Evolutionary conservation across 2,329 filamentous ascomycete species (phyloP), one percentile per base, ranked within the genome.

Genomic region (Spiromastix sp.): DNA sequence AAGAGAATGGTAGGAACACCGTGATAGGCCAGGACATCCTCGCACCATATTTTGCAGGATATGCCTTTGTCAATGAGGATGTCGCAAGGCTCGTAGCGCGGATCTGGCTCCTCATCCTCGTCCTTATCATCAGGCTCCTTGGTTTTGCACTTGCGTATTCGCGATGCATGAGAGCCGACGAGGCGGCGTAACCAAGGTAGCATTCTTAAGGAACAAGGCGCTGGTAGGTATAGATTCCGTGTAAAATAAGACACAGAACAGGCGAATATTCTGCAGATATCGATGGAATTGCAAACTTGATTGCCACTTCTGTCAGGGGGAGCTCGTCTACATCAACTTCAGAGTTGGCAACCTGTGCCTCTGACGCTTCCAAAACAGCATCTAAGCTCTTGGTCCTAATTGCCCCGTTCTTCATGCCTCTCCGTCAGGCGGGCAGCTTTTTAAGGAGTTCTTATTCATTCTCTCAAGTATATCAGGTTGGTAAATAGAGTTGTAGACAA

Each of bases 1-100:
- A 50, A 52, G 9, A 52, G 38, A 11, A 41, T 40, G n/a, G 47
- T 49, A 4, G 47, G 45, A 6, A 50, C 49, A 9, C 44, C 48
- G 30, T 48, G 43, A 3, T 32, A 17, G n/a, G 28, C 42, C 22
- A 51, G 25, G 12, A 47, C 48, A 32, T 51, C 18, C 42, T 48
- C 34, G 31, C 36, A 26, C 38, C 39, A 29, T 30, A 46, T 10
- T n/a, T 34, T 33, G 20, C 38, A 43, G 5, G 41, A 38, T 1
- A 45, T 42, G 4, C 32, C 22, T 17, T n/a, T 21, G 6, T 40
- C 36, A 11, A 13, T 39, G n/a, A 41, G 24, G 2, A 34, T 16
- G 16, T 42, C 37, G 39, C 41, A 43, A 17, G 41, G 39, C 11
- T 34, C 32, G 32, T 34, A 34, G 3, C 32, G 32, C 1, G 3